phyloP scores from a whole-genome alignment of 1,284 basidiomycete genomes.

The Phellopilus nigrolimitatus region DNA sequence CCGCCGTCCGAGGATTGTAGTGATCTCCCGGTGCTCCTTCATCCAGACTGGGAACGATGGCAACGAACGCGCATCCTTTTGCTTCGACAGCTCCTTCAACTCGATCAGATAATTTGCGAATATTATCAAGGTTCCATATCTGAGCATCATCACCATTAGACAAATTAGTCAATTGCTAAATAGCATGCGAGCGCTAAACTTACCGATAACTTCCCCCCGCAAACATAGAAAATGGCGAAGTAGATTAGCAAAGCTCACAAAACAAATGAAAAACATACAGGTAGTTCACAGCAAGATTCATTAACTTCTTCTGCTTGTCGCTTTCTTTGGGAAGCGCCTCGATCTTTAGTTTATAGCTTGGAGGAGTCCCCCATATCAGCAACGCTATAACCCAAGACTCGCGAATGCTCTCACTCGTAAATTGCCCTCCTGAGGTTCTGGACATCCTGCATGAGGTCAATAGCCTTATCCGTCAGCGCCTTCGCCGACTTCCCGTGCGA shows the following conservation, averaged over 20 bases:
- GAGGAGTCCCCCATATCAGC: too few species aligned
- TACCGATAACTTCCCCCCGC: slow-evolving; percentile 5
- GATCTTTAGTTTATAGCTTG: slow-evolving; percentile 88
- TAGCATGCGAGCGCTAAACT: slow-evolving; percentile 4
- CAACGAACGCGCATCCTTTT: slow-evolving; percentile 36
- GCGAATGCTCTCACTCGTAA: slow-evolving; percentile 59
- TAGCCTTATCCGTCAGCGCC: slow-evolving; percentile 80
- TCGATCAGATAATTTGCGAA: slow-evolving; percentile 96
- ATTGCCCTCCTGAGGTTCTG: slow-evolving; percentile 92
- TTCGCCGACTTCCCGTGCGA: slow-evolving; percentile 92
- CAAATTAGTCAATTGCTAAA: too few species aligned
- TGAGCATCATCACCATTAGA: slow-evolving; percentile 33
- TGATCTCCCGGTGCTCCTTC: slow-evolving; percentile 78
- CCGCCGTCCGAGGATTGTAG: slow-evolving; percentile 66
- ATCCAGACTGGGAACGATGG: slow-evolving; percentile 78
- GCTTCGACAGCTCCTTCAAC: slow-evolving; percentile 41
- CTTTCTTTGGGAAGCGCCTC: slow-evolving; percentile 80
- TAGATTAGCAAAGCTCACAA: background rate
- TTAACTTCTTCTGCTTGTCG: slow-evolving; percentile 69
- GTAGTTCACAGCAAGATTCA: slow-evolving; percentile 80
- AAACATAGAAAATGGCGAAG: background rate
- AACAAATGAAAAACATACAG: slow-evolving; percentile 44
- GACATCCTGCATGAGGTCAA: slow-evolving; percentile 91
- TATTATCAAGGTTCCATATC: slow-evolving; percentile 90
- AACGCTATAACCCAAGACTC: background rate